Evolutionary conservation across 2,329 filamentous ascomycete species (phyloP).

Genomic region (Phialophora expanda): DNA sequence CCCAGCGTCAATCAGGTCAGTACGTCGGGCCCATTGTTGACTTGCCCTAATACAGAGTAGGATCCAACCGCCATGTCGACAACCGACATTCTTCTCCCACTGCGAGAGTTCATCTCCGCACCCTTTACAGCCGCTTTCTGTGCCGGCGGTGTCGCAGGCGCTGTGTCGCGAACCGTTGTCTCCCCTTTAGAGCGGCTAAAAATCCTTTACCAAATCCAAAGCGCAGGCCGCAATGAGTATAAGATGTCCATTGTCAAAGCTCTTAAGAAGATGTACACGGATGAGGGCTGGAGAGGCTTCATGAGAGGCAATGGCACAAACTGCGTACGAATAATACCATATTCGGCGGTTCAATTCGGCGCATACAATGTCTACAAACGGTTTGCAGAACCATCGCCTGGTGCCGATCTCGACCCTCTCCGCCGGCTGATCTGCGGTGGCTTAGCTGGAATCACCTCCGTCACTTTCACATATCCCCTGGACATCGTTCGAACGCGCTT

Average conservation of each 20-base stretch:
- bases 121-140: conserved; percentile 91
- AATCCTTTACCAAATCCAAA: conserved; percentile 97
- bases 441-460: conserved; percentile 90
- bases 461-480: conserved; percentile 91
- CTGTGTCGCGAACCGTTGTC: conserved; percentile 96
- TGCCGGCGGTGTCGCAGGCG: conserved; percentile 90
- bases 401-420: conserved; percentile 73
- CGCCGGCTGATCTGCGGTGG: conserved; percentile 87
- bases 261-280: conserved; percentile 90
- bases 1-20: conserved; percentile 37
- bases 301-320: conserved; percentile 99
- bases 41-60: conserved; percentile 28
- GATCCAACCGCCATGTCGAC: conserved; percentile 34
- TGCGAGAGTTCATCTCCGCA: conserved; percentile 66
- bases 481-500: conserved; percentile 96
- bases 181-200: conserved; percentile 95
- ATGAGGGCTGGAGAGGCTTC: conserved; percentile 96
- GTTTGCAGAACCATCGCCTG: conserved; percentile 78
- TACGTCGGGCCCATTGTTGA: conserved; percentile 11
- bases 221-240: conserved; percentile 86
- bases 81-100: conserved; percentile 38
- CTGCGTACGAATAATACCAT: conserved; percentile 96
- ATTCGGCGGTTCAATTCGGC: conserved; percentile 97
- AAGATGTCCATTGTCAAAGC: conserved; percentile 89
- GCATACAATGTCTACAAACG: conserved; percentile 97